Conservation (phyloP, 2,329 filamentous ascomycete genomes). For the Alternaria burnsii region DNA sequence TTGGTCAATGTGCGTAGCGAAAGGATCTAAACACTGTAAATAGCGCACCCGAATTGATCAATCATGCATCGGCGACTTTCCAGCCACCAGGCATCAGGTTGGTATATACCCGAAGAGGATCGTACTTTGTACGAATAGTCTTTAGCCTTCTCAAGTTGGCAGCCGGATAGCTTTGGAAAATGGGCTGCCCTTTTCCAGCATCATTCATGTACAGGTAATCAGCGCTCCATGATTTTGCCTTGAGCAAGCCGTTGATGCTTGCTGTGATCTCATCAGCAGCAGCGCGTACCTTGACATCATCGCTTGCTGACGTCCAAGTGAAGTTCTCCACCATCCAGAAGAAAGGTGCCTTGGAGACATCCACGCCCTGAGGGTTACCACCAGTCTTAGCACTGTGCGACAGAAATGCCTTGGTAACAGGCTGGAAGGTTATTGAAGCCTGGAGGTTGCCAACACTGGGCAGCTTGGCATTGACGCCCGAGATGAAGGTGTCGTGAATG, state of each 20-base stretch:
- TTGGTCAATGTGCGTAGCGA: neutral
- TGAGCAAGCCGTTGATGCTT: conserved; percentile 14
- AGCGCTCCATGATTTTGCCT: conserved; percentile 3
- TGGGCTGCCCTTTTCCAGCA: conserved; percentile 34
- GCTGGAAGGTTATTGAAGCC: conserved; percentile 31
- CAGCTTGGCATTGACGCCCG: conserved; percentile 14
- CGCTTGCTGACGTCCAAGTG: conserved; percentile 15
- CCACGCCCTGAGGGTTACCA: conserved; percentile 32
- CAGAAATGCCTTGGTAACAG: conserved; percentile 30
- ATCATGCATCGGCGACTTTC: conserved; percentile 25
- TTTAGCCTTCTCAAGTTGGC: conserved; percentile 39
- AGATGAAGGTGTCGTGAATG: conserved; percentile 26
- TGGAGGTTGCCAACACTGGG: conserved; percentile 9
- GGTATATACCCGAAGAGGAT: conserved; percentile 39
- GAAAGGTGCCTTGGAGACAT: conserved; percentile 22
- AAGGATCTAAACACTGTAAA: neutral
- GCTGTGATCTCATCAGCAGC: conserved; percentile 20
- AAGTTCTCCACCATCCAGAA: conserved; percentile 31
- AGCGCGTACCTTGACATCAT: conserved; percentile 17
- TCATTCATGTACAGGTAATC: conserved; percentile 35
- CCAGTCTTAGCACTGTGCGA: conserved; percentile 21
- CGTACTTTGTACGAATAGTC: conserved; percentile 41
- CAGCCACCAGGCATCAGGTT: conserved; percentile 34
- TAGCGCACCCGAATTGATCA: accelerated
- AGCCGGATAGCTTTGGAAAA: conserved; percentile 41